These are phyloP conservation scores for Fusarium sp. DNA, from an alignment of 2,329 filamentous ascomycete genomes.

Conservation along the genomic window DNA sequence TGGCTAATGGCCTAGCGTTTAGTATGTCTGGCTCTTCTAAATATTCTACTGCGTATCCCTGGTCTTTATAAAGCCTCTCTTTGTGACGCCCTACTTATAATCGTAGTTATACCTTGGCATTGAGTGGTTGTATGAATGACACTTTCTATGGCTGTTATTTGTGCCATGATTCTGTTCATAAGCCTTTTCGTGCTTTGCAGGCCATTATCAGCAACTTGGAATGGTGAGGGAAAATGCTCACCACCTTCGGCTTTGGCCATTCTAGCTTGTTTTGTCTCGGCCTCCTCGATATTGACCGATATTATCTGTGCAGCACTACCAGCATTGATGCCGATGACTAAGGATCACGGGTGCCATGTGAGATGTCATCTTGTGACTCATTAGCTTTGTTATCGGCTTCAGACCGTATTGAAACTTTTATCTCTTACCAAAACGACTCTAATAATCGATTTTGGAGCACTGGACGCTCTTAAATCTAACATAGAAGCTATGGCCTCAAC, in stretches of 20 bases:
- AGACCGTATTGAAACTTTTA: background rate
- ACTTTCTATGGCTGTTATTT: background rate
- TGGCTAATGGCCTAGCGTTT: fast-evolving
- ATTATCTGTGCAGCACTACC: slow-evolving; percentile 21
- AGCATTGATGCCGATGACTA: background rate
- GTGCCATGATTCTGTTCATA: background rate
- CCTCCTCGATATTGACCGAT: slow-evolving; percentile 1
- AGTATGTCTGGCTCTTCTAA: background rate
- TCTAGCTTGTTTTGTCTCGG: slow-evolving; percentile 16
- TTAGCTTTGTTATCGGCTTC: too few species aligned
- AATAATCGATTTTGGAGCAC: background rate
- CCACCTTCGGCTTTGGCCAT: background rate
- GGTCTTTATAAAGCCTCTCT: background rate
- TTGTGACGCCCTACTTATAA: background rate
- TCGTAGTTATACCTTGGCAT: background rate
- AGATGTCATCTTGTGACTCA: background rate
- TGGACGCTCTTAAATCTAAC: fast-evolving
- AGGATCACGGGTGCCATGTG: background rate
- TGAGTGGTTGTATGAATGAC: background rate
- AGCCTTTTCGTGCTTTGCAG: slow-evolving; percentile 4
- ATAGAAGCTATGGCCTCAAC: background rate
- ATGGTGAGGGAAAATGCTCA: background rate
- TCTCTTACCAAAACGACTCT: too few species aligned
- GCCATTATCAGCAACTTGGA: slow-evolving; percentile 13
- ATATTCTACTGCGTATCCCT: background rate